Conservation (phyloP, 228 moss, liverwort and hornwort genomes). For the Sphagnum fallax region DNA sequence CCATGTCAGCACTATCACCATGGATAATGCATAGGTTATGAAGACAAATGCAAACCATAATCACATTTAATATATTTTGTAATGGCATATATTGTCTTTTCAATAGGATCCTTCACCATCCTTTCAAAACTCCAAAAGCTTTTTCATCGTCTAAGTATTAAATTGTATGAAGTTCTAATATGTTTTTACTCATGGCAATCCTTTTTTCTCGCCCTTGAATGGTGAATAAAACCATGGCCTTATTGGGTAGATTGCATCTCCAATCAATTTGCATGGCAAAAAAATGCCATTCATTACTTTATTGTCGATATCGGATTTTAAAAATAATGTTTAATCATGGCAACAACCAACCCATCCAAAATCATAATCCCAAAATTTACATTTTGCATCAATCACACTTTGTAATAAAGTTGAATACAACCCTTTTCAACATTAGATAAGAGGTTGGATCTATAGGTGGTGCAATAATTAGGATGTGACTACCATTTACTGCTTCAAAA, state of each 20-base stretch:
- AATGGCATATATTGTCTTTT: conserved; percentile 2
- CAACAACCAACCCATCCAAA: conserved; percentile 2
- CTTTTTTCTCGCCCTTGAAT: conserved; percentile 1
- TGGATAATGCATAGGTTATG: conserved; percentile 18
- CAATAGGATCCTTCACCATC: conserved; percentile 7
- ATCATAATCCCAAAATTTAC: conserved; percentile 8
- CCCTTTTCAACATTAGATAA: conserved; percentile 5
- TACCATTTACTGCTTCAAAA: conserved; percentile 4
- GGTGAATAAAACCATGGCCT: background rate
- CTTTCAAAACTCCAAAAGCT: conserved; percentile 12
- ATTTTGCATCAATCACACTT: conserved; percentile 1
- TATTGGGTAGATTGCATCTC: background rate
- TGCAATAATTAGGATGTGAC: conserved; percentile 9
- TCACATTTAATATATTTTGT: background rate
- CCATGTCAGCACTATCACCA: background rate
- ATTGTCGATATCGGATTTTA: background rate
- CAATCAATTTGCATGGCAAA: conserved; percentile 5
- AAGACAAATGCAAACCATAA: conserved; percentile 5
- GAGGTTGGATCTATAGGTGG: background rate
- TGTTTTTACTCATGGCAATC: background rate
- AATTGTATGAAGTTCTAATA: conserved; percentile 2
- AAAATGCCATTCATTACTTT: background rate
- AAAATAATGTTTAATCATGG: conserved; percentile 6
- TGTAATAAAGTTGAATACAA: conserved; percentile 10
- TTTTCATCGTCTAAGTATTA: background rate